A percentile compares a stretch with the other conserved stretches of the same genome.
Conservation (phyloP, 148 eudicot species). For the Selenicereus undatus region DNA sequence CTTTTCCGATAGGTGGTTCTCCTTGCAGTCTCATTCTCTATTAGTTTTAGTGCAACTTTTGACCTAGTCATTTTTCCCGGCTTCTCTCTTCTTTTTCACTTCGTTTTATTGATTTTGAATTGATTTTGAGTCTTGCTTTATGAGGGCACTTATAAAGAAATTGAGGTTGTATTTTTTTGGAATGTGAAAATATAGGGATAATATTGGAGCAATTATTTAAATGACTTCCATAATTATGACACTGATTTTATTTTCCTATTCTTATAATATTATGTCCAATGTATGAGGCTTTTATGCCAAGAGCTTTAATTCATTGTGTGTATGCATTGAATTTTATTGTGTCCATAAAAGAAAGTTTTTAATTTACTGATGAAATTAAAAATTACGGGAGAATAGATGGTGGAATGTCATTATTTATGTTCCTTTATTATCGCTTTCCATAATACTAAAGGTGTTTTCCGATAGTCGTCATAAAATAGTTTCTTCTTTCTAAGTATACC, state of each 20-base stretch:
- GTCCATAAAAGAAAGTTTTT: not conserved
- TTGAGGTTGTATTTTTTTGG: not conserved
- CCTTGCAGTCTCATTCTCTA: slow-evolving; percentile 15
- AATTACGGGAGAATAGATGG: not conserved
- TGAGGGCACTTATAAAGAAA: not conserved
- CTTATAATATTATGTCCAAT: not conserved
- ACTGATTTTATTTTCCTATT: not conserved
- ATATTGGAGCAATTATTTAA: not conserved
- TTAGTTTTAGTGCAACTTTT: not conserved
- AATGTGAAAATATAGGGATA: not conserved
- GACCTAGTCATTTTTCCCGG: slow-evolving; percentile 14
- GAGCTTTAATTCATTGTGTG: not conserved
- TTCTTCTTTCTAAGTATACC: no score
- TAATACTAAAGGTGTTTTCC: no score
- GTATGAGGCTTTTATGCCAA: not conserved
- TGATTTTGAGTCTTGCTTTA: not conserved
- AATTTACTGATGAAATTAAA: no score
- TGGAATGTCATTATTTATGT: not conserved
- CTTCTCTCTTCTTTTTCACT: not conserved
- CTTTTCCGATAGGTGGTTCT: slow-evolving; percentile 11
- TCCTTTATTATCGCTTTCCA: no score
- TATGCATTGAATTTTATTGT: not conserved
- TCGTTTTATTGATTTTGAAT: not conserved
- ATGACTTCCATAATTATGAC: not conserved
- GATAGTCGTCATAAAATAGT: no score